A percentile compares a stretch with the other conserved stretches of the same genome.
Conservation (phyloP, 345 rosid genomes). For the Arabidopsis arenosa region DNA sequence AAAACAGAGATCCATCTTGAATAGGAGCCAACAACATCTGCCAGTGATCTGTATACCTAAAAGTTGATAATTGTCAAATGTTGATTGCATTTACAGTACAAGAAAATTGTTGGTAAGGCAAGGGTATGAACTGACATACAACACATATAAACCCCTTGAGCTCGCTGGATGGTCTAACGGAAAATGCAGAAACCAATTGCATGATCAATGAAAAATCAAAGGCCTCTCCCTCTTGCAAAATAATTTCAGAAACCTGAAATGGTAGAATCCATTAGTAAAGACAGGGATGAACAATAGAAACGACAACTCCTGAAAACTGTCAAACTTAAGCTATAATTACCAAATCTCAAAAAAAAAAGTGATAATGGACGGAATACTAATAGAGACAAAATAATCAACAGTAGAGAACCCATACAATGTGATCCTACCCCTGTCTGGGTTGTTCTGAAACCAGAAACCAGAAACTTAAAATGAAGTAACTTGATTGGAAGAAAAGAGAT, state of each 20-base stretch:
- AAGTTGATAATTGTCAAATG: conserved; percentile 43
- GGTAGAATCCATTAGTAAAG: conserved; percentile 23
- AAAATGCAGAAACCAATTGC: conserved; percentile 79
- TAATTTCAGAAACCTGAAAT: conserved; percentile 85
- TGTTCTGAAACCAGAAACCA: conserved; percentile 17
- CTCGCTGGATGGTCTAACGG: conserved; percentile 59
- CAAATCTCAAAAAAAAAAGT: conserved; percentile 10
- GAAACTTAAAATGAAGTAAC: conserved; percentile 27
- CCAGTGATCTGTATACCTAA: conserved; percentile 91
- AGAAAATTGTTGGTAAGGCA: conserved; percentile 21
- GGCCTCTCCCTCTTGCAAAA: conserved; percentile 67
- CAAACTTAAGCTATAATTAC: conserved; percentile 16
- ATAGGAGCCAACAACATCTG: conserved; percentile 93
- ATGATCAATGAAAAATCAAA: conserved; percentile 77
- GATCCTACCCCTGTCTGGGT: conserved; percentile 4
- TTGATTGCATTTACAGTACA: conserved; percentile 35
- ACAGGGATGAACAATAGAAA: conserved; percentile 7
- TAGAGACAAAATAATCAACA: not conserved
- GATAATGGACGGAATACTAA: conserved; percentile 7
- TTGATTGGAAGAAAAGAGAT: conserved; percentile 29
- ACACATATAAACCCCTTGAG: conserved; percentile 80
- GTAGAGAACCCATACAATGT: conserved; percentile 12
- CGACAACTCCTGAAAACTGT: conserved; percentile 18
- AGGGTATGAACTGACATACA: conserved; percentile 60
- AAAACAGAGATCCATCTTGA: conserved; percentile 83